phyloP scores from a whole-genome alignment of 176 grass and related monocot species.

The Phoenix dactylifera region DNA sequence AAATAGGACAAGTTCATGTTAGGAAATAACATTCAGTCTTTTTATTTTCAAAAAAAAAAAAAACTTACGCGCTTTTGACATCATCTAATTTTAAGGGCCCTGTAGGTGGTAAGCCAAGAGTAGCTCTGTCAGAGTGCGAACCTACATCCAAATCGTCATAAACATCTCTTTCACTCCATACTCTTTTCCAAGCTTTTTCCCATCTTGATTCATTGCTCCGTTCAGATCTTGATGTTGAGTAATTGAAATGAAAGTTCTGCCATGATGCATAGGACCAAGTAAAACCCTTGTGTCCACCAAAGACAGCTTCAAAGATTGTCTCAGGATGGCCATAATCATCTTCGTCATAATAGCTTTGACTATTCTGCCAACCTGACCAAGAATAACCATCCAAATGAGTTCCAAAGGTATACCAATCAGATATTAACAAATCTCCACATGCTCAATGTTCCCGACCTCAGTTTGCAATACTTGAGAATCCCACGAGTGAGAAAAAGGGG shows the following conservation, averaged over 20 bases:
- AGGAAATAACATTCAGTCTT: no score
- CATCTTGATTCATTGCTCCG: conserved; percentile 31
- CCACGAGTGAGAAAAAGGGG: no score
- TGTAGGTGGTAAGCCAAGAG: conserved; percentile 47
- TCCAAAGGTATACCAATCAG: no score
- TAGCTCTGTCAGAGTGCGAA: conserved; percentile 48
- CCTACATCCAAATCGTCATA: conserved; percentile 39
- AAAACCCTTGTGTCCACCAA: conserved; percentile 35
- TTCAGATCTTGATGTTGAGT: conserved; percentile 33
- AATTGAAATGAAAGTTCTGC: conserved; percentile 45
- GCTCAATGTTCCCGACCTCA: no score
- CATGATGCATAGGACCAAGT: conserved; percentile 49
- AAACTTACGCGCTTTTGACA: conserved; percentile 76
- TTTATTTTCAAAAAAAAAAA: not conserved
- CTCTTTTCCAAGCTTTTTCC: conserved; percentile 23
- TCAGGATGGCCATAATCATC: conserved; percentile 45
- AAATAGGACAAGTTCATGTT: no score
- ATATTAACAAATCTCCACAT: no score
- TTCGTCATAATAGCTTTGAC: conserved; percentile 33
- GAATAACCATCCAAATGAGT: no score
- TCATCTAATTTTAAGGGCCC: conserved; percentile 61
- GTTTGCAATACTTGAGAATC: no score
- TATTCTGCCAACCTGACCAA: conserved; percentile 43
- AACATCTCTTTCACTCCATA: conserved; percentile 31
- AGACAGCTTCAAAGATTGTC: conserved; percentile 51